Conservation (phyloP, 2,329 filamentous ascomycete species). For the Ascochyta fabae region DNA sequence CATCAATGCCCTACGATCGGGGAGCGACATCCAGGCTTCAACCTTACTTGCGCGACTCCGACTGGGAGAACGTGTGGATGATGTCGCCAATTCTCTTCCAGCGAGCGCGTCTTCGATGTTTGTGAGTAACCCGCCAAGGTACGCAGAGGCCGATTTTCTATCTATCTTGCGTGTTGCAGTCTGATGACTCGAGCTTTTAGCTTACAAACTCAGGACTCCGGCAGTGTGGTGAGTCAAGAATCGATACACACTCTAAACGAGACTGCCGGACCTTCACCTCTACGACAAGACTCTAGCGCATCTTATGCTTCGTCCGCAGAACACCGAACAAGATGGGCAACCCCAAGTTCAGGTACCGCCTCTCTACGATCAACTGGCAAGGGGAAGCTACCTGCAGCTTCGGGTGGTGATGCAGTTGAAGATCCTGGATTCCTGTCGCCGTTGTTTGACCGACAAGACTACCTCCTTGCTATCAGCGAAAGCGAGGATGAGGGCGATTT, state of each 20-base stretch:
- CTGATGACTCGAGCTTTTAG: constrained; percentile 22
- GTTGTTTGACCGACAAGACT: constrained; percentile 32
- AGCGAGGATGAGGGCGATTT: constrained; percentile 20
- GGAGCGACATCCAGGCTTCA: constrained; percentile 29
- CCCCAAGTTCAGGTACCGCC: constrained; percentile 1
- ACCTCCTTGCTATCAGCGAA: constrained; percentile 20
- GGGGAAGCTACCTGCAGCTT: constrained; percentile 16
- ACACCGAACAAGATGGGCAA: constrained; percentile 16
- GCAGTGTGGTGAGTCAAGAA: constrained; percentile 23
- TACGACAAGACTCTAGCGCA: constrained; percentile 15
- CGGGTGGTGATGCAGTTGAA: not conserved
- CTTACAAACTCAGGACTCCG: constrained; percentile 28
- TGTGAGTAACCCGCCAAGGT: constrained; percentile 26
- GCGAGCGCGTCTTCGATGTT: constrained; percentile 10
- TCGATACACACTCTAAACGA: constrained; percentile 13
- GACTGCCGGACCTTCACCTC: constrained; percentile 2
- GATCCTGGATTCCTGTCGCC: constrained; percentile 20
- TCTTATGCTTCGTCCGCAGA: constrained; percentile 19
- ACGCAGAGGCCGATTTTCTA: constrained; percentile 13
- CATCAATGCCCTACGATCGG: constrained; percentile 25
- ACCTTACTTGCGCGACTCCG: constrained; percentile 27
- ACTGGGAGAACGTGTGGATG: constrained; percentile 28
- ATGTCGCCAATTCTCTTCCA: constrained; percentile 29
- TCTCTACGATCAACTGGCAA: constrained; percentile 11
- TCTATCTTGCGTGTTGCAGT: constrained; percentile 10